Evolutionary conservation across 345 rosid genomes (phyloP).

Genomic region (Orychophragmus violaceus): DNA sequence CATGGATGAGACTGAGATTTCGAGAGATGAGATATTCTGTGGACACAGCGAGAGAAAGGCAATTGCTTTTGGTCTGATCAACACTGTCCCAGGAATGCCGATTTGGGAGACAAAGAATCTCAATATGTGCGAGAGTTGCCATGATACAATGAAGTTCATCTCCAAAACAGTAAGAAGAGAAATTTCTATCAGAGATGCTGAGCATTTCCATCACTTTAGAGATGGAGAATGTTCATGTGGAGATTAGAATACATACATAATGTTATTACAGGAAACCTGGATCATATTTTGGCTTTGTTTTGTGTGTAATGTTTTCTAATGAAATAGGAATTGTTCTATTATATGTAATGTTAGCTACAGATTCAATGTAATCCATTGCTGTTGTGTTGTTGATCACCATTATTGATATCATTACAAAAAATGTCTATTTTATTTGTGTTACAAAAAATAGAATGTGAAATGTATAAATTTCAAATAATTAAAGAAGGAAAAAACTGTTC

Average conservation of each 20-base stretch:
- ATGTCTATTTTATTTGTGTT: not conserved
- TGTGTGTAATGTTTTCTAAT: conserved; percentile 15
- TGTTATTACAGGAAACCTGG: conserved; percentile 8
- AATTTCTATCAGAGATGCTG: conserved; percentile 73
- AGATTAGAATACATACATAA: too few species aligned
- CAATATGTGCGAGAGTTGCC: conserved; percentile 66
- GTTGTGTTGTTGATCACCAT: too few species aligned
- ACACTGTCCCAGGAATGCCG: conserved; percentile 65
- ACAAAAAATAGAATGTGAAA: too few species aligned
- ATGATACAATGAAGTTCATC: conserved; percentile 57
- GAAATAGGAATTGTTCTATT: too few species aligned
- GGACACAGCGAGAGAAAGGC: conserved; percentile 86
- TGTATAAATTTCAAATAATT: too few species aligned
- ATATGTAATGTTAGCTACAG: conserved; percentile 22
- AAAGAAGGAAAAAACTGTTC: not conserved
- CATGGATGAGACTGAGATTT: conserved; percentile 43
- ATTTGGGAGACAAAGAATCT: conserved; percentile 80
- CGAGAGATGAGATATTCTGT: conserved; percentile 69
- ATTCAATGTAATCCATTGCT: too few species aligned
- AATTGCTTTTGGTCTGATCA: conserved; percentile 62
- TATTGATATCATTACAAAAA: too few species aligned
- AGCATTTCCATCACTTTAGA: conserved; percentile 69
- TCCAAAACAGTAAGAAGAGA: conserved; percentile 65
- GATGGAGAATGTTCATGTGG: conserved; percentile 83
- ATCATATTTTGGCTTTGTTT: conserved; percentile 12